These are phyloP conservation scores for Moricandia moricandioides DNA, from an alignment of 345 rosid species.

Conservation along the genomic window DNA sequence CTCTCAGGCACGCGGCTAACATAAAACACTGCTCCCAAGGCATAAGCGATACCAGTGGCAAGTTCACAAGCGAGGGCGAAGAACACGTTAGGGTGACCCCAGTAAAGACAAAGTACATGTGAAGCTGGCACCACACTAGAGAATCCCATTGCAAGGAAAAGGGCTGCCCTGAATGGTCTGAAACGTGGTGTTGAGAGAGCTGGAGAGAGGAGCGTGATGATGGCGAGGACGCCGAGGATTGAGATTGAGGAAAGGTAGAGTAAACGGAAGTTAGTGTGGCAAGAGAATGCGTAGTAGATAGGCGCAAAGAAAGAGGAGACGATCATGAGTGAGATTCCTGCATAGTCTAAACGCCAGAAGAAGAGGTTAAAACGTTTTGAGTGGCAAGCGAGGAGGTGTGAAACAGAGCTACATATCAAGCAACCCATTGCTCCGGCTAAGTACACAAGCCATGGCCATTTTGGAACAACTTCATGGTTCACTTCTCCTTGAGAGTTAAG, in stretches of 20 bases:
- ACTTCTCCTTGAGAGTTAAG: conserved; percentile 3
- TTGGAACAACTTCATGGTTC: conserved; percentile 41
- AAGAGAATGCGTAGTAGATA: conserved; percentile 73
- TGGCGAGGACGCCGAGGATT: conserved; percentile 56
- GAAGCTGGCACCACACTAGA: conserved; percentile 74
- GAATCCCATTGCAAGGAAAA: conserved; percentile 84
- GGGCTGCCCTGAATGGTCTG: conserved; percentile 60
- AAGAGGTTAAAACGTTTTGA: conserved; percentile 66
- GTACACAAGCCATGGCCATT: conserved; percentile 91
- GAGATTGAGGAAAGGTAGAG: conserved; percentile 67
- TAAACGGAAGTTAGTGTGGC: conserved; percentile 55
- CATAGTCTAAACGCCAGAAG: conserved; percentile 95
- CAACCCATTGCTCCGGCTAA: conserved; percentile 84
- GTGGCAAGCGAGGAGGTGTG: conserved; percentile 93
- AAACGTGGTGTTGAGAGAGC: conserved; percentile 52
- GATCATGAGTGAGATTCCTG: conserved; percentile 93
- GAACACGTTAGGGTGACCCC: conserved; percentile 62
- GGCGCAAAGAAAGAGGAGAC: conserved; percentile 86
- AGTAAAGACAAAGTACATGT: conserved; percentile 60
- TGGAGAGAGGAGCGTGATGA: conserved; percentile 74
- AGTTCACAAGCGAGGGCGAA: conserved; percentile 63
- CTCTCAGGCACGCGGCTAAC: conserved; percentile 73
- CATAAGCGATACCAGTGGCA: conserved; percentile 56
- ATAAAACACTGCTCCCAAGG: conserved; percentile 62
- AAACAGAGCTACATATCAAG: conserved; percentile 75